A percentile compares a stretch with the other conserved stretches of the same genome.
phyloP scores from a whole-genome alignment of 2,329 filamentous ascomycete species.

The Eurotiales sp. region DNA sequence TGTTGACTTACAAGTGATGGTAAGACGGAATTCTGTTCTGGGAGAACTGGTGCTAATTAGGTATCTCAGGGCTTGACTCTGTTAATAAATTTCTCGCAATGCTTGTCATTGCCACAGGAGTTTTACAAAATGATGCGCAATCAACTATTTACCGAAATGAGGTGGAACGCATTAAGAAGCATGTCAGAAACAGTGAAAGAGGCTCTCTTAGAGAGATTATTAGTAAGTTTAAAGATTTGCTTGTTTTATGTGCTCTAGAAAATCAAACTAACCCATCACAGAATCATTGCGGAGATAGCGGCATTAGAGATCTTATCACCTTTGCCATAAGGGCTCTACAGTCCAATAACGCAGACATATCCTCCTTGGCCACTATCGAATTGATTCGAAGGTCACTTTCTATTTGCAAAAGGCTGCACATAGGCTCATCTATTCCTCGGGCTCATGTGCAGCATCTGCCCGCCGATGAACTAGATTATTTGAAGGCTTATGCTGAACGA shows the following conservation, averaged over 20 bases:
- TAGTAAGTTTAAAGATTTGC: constrained; percentile 23
- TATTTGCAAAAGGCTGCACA: constrained; percentile 19
- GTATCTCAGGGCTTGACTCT: constrained; percentile 28
- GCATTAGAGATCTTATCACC: constrained; percentile 21
- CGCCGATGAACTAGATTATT: neutral
- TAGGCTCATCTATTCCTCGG: neutral
- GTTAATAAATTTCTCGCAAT: constrained; percentile 26
- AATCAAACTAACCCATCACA: constrained; percentile 18
- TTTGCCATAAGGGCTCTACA: constrained; percentile 23
- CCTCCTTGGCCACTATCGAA: constrained; percentile 19
- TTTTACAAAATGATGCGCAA: constrained; percentile 24
- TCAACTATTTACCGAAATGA: constrained; percentile 24
- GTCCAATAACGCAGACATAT: neutral
- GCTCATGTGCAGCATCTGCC: neutral
- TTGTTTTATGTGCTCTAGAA: no score
- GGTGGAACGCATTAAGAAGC: constrained; percentile 17
- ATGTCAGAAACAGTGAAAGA: constrained; percentile 23
- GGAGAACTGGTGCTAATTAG: constrained; percentile 1
- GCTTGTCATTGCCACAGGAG: constrained; percentile 22
- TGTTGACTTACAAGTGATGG: constrained; percentile 31
- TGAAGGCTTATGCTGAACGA: constrained; percentile 2
- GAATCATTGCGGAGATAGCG: constrained; percentile 20
- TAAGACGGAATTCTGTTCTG: no score
- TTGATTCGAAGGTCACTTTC: constrained; percentile 23
- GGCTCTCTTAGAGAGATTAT: constrained; percentile 34